Evolutionary conservation across 345 rosid species (phyloP), one percentile per base, ranked within the genome.

Genomic region (Acer saccharum): DNA sequence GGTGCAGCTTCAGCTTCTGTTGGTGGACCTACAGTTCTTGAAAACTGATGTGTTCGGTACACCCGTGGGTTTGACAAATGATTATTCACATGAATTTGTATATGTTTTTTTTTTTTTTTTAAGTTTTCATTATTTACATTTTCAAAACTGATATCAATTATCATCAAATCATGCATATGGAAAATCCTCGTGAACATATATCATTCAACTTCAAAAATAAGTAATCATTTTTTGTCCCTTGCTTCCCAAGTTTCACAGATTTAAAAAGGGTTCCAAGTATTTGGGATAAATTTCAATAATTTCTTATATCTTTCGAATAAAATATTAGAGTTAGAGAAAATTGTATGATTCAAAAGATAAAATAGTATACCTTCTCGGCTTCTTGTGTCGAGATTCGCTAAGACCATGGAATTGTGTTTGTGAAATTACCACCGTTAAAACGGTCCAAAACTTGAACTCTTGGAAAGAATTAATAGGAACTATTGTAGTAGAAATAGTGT

Each of bases 1-100:
- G 11, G 65, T 61, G 25, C 29, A n/a, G 65, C 65, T 61, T 23
- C 11, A 23, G 29, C 29, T 8, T 9, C 27, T 18, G 64, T 60
- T 7, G 11, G 27, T 18, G 62, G 62, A 57, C 14, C 66, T 11
- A 21, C 39, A 27, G 17, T 1, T 63, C 32, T 27, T 63, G 68
- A 63, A 35, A 27, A 11, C 44, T 35, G 69, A 35, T 9, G 44
- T 27, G 44, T 27, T 65, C 13, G 69, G 17, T 25, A 64, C 41
- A 27, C 68, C 68, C 68, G 68, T 64, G 68, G 68, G 68, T 64
- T 43, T 14, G 17, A 64, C 41, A 64, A 27, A 29, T 64, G 41
- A 64, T 64, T 14, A 8, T 32, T 7, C 18, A 20, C 10, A 13
- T 11, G 55, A 13, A 13, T 50, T 11, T 50, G 13, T 11, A 50